Base-by-base conservation (phyloP, 1,284 basidiomycete species). In the Moesziomyces antarcticus region DNA sequence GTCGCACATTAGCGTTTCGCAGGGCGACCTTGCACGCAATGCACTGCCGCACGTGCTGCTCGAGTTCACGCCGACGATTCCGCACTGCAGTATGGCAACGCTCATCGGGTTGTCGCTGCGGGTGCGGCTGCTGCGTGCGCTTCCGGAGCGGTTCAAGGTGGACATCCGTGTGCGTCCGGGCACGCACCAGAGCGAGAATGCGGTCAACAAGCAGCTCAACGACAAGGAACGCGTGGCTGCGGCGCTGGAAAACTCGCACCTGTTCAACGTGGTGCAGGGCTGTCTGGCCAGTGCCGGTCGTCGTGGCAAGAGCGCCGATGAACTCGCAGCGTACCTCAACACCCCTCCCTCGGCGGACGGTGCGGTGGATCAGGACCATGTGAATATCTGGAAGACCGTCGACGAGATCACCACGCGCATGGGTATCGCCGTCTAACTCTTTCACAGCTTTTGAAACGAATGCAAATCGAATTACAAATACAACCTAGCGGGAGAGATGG, bases 161-260 rank as follows among this genome's bases (percentile, higher is more conserved):
- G 94, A 98, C 85, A 94, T 99, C 63, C 88, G 89, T 43, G 91
- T 99, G 50, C 93, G 95, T 80, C 91, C 92, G 40, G 96, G 96
- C 4, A 96, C 94, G 0, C 97, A 99, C 86, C 93, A 97, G 85
- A 94, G 92, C 81, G 96, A 97, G 83, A 88, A 91, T 70, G 91
- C 94, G 53, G 95, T 98, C 35, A 99, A 99, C 87, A 99, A 98
- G 85, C 96, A 99, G 83, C 87, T 99, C 48, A 98, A 99, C 82
- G 96, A 99, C 86, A 99, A 99, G 85, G 96, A 99, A 85, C 88
- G 96, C 50, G 97, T 99, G 0, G 95, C 95, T 24, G 97, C 97
- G 10, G 97, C 96, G 0, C 87, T 99, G 40, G 96, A 99, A 85
- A 99, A 99, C 85, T 88, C 89, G 11, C 89, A 92, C 44, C 88